Conservation (phyloP, 1,139 yeast genomes). For the Diutina rugosa region DNA sequence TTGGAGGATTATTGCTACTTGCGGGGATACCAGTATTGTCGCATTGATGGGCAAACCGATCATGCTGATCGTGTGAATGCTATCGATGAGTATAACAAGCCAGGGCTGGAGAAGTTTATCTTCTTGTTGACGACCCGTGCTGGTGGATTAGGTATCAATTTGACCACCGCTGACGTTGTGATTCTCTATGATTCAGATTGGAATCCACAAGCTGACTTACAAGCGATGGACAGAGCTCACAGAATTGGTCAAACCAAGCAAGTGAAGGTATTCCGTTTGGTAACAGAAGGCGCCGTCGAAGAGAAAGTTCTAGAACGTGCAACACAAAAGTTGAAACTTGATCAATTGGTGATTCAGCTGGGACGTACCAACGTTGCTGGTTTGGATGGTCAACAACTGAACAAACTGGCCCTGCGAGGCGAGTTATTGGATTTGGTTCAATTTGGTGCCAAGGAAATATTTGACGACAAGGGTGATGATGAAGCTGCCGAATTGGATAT, state of each 20-base stretch:
- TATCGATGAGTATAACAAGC: conserved; percentile 82
- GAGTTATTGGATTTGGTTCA: conserved; percentile 73
- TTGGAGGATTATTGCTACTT: conserved; percentile 85
- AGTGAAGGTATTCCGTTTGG: conserved; percentile 82
- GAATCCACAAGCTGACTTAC: conserved; percentile 98
- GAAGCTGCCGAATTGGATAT: conserved; percentile 43
- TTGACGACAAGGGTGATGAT: conserved; percentile 16
- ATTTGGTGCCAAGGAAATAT: conserved; percentile 61
- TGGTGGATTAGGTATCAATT: conserved; percentile 95
- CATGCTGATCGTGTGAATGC: conserved; percentile 91
- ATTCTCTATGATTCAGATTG: conserved; percentile 90
- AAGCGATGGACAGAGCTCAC: conserved; percentile 98
- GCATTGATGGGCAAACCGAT: conserved; percentile 91
- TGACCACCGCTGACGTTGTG: conserved; percentile 88
- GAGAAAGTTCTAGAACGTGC: conserved; percentile 95
- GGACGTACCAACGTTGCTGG: conserved; percentile 40
- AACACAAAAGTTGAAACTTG: conserved; percentile 83
- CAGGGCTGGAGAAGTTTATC: conserved; percentile 71
- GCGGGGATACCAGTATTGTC: conserved; percentile 73
- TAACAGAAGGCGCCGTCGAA: conserved; percentile 92
- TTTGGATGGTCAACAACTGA: conserved; percentile 17
- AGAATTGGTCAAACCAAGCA: conserved; percentile 97
- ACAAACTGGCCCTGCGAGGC: conserved; percentile 44
- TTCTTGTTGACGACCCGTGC: conserved; percentile 91
- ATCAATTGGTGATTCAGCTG: conserved; percentile 92